Conservation (phyloP, 2,329 filamentous ascomycete genomes). For the Xylaria sp. region DNA sequence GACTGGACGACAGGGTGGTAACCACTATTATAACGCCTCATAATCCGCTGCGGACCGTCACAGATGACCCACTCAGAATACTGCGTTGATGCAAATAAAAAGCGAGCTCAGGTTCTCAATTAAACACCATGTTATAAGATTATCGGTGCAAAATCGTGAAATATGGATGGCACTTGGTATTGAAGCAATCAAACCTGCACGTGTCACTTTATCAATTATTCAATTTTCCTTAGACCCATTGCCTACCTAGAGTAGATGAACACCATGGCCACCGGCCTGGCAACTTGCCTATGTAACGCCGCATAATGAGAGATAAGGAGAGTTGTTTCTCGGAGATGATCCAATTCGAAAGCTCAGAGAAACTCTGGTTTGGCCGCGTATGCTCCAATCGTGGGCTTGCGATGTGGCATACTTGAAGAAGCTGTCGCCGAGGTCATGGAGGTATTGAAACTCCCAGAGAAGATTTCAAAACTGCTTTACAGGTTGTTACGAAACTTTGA, state of each 20-base stretch:
- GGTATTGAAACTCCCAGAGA: neutral
- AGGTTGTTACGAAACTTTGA: neutral
- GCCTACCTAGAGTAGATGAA: too few relatives aligned
- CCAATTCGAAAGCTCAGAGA: neutral
- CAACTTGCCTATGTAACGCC: too few relatives aligned
- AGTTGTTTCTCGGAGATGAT: neutral
- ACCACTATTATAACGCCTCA: constrained; percentile 25
- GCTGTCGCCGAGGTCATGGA: neutral
- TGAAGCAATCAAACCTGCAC: neutral
- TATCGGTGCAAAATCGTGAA: neutral
- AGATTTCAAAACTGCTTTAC: too few relatives aligned
- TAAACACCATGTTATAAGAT: too few relatives aligned
- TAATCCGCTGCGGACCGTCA: constrained; percentile 23
- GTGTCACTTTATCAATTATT: too few relatives aligned
- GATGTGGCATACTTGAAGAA: too few relatives aligned
- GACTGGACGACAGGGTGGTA: constrained; percentile 19
- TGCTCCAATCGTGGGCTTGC: too few relatives aligned
- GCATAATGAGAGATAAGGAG: neutral
- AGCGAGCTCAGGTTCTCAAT: constrained; percentile 12
- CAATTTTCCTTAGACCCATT: too few relatives aligned
- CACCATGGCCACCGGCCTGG: too few relatives aligned
- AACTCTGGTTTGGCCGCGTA: too few relatives aligned
- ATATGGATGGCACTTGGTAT: neutral
- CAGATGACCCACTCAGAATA: constrained; percentile 26
- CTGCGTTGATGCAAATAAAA: constrained; percentile 23